phyloP scores from a whole-genome alignment of 2,329 filamentous ascomycete genomes.

The Colletotrichum euphorbiae region DNA sequence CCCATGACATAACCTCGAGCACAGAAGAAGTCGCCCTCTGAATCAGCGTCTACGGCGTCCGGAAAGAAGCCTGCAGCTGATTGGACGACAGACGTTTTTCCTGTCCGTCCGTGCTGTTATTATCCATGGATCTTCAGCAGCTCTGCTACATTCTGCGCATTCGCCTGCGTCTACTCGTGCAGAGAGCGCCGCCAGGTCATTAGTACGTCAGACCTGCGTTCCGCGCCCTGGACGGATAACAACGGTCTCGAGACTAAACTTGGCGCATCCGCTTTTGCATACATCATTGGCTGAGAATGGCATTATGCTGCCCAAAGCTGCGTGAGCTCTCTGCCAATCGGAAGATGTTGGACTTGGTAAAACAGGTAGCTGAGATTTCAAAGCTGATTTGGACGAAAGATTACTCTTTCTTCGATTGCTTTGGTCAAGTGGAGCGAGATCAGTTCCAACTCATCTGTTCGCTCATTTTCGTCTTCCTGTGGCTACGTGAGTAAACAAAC shows the following conservation, averaged over 20 bases:
- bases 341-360: too few relatives aligned
- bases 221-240: not conserved
- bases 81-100: constrained; percentile 5
- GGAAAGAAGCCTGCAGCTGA: constrained; percentile 12
- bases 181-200: constrained; percentile 11
- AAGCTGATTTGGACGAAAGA: too few relatives aligned
- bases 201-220: constrained; percentile 13
- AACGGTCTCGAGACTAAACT: constrained; percentile 3
- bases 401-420: too few relatives aligned
- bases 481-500: too few relatives aligned
- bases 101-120: constrained; percentile 15
- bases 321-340: too few relatives aligned
- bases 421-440: too few relatives aligned
- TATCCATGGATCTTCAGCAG: constrained; percentile 5
- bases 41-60: constrained; percentile 3
- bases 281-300: too few relatives aligned
- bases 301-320: too few relatives aligned
- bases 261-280: not conserved
- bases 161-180: not conserved
- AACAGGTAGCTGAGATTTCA: too few relatives aligned
- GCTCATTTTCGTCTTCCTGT: too few relatives aligned
- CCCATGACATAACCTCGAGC: not conserved
- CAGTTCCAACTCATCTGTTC: too few relatives aligned
- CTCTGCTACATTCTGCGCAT: constrained; percentile 20
- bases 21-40: not conserved